Evolutionary conservation across 306 rosid genomes (phyloP), one percentile per base, ranked within the genome.

Genomic region (Sicyos baderoa): DNA sequence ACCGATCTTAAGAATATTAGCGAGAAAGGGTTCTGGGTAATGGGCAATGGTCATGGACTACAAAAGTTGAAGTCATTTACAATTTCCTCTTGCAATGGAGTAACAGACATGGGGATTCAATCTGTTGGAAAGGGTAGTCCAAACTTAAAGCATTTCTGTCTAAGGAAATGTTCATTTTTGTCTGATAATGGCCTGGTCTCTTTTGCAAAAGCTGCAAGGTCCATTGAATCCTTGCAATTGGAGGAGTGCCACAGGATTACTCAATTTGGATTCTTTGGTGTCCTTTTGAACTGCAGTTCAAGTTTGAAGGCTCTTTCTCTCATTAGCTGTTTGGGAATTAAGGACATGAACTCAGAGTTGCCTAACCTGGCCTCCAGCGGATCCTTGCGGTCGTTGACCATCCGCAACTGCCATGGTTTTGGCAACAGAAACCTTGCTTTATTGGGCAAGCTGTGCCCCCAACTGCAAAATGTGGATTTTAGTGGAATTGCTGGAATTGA

Each of bases 221-320:
- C 92, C 45, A 83, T 94, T 52, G 91, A 84, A 86, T 90, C 81
- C 85, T 83, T 94, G 55, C 86, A 85, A 63, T 82, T 90, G 78
- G 96, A 85, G 78, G 96, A 90, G 86, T 94, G 99, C 84, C 96
- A 88, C 85, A 83, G 92, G 78, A 76, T 94, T 76, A 84, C 96
- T 83, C 97, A 88, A 72, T 57, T 76, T 68, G 99, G 97, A 74
- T 58, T 87, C 76, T 80, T 90, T 57, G 90, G 96, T 21, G 19
- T 74, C 73, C 83, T 94, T 82, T 77, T 86, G 15, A 87, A 81
- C 79, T 82, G 92, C 78, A 76, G 90, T 72, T 56, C 86, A 17
- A 88, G 78, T 75, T 74, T 94, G 95, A 88, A 87, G 86, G 81
- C 76, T 77, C 76, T 94, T 71, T 75, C 84, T 57, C 54, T 94